Conservation (phyloP, 352 stramenopile genomes). For the Pythium dissimile region DNA sequence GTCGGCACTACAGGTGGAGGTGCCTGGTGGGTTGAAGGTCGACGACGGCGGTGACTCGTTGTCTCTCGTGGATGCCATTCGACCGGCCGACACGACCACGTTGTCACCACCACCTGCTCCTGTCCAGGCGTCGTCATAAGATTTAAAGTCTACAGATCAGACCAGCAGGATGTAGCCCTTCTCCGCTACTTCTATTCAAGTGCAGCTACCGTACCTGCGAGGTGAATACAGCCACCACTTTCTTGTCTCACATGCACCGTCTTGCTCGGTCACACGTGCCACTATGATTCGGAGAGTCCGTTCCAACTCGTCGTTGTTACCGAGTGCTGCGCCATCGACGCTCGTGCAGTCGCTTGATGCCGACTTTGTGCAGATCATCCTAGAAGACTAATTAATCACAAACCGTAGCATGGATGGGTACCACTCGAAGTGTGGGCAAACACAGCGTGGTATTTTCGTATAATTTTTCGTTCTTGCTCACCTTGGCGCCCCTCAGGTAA, state of each 20-base stretch:
- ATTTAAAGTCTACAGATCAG: slow-evolving; percentile 1
- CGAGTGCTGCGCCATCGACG: neutral
- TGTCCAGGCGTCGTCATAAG: neutral
- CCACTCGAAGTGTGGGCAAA: no score
- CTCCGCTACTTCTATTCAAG: no score
- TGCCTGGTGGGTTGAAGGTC: neutral
- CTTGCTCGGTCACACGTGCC: neutral
- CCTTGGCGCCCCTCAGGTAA: no score
- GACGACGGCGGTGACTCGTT: no score
- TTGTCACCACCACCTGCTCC: neutral
- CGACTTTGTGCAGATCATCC: slow-evolving; percentile 30
- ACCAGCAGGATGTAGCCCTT: neutral
- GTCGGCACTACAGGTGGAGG: neutral
- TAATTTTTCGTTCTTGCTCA: no score
- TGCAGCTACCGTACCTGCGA: no score
- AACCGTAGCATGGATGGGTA: no score
- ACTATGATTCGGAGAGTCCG: slow-evolving; percentile 2
- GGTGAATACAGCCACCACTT: no score
- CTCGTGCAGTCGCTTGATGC: slow-evolving; percentile 25
- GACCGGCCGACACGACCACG: neutral
- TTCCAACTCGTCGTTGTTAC: slow-evolving; percentile 4
- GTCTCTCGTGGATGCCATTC: neutral
- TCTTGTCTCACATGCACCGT: neutral
- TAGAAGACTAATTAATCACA: slow-evolving; percentile 21
- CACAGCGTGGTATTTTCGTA: no score